Evolutionary conservation across 139 green algal species (phyloP).

Genomic region (Chlorella sp.): DNA sequence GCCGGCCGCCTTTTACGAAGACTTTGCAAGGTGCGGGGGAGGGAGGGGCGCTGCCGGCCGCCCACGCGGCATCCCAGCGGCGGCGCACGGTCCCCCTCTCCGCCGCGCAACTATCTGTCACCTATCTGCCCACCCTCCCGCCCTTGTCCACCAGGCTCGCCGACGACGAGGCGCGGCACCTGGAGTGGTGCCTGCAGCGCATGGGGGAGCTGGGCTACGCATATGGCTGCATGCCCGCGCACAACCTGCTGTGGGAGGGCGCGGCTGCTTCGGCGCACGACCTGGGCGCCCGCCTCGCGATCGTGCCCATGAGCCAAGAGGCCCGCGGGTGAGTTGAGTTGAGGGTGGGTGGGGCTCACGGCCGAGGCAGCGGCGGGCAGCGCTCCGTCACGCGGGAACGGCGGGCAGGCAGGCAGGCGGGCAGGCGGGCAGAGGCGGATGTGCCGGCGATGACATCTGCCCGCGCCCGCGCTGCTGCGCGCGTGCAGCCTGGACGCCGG

Average conservation of each 20-base stretch:
- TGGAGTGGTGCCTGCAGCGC: conserved; percentile 74
- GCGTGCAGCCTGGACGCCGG: conserved; percentile 43
- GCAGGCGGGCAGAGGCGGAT: no score
- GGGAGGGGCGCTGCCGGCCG: neutral
- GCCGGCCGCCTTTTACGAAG: conserved; percentile 66
- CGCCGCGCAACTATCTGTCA: neutral
- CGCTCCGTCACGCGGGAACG: no score
- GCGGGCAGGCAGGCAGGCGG: no score
- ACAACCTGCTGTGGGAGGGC: conserved; percentile 84
- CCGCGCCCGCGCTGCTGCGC: neutral
- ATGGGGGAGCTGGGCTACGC: conserved; percentile 64
- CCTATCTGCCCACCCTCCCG: neutral
- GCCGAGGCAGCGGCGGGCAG: no score
- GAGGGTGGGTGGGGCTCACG: conserved; percentile 39
- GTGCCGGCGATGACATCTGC: no score
- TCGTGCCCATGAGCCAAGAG: conserved; percentile 86
- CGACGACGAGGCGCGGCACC: conserved; percentile 82
- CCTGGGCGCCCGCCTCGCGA: conserved; percentile 61
- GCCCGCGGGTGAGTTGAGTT: no score
- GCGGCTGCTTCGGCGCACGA: conserved; percentile 43
- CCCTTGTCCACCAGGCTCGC: conserved; percentile 55
- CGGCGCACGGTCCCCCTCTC: no score
- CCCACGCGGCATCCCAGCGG: no score
- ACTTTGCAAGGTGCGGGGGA: conserved; percentile 65
- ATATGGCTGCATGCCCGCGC: conserved; percentile 77